Evolutionary conservation across 495 filamentous ascomycete genomes (phyloP).

Genomic region (Xylaria grammica): DNA sequence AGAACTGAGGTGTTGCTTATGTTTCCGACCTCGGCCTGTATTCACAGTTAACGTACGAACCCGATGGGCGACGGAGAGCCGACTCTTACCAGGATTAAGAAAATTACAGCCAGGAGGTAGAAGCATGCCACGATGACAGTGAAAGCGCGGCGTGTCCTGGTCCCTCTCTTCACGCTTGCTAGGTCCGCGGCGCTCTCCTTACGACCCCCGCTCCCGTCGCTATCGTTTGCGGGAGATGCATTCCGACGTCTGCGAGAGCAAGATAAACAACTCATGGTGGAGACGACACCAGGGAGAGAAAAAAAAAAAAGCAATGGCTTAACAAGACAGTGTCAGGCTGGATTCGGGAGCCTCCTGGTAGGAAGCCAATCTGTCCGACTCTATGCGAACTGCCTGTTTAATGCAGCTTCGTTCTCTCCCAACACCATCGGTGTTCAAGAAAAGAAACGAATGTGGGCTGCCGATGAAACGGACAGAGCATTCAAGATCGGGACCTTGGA

Average conservation of each 20-base stretch:
- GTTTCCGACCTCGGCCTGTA: constrained; percentile 71
- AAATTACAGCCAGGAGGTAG: constrained; percentile 75
- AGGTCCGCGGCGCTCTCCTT: constrained; percentile 20
- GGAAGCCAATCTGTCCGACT: not conserved
- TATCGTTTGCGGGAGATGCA: constrained; percentile 23
- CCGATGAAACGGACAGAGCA: not conserved
- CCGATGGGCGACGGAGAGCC: not conserved
- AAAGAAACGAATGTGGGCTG: constrained; percentile 6
- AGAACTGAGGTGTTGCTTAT: constrained; percentile 63
- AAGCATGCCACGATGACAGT: constrained; percentile 67
- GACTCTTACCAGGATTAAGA: constrained; percentile 69
- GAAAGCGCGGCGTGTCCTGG: constrained; percentile 58
- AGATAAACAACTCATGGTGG: not conserved
- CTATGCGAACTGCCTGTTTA: not conserved
- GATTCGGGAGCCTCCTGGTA: not conserved
- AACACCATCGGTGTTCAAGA: constrained; percentile 1
- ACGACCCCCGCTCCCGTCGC: constrained; percentile 25
- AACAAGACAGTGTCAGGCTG: not conserved
- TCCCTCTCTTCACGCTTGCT: constrained; percentile 54
- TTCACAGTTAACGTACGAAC: constrained; percentile 5
- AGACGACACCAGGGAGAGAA: too few relatives aligned
- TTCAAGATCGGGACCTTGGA: constrained; percentile 2
- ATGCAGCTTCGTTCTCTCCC: not conserved
- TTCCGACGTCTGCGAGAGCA: constrained; percentile 4
- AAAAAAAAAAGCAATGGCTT: too few relatives aligned